A percentile compares a stretch with the other conserved stretches of the same genome.
phyloP scores from a whole-genome alignment of 2,329 filamentous ascomycete genomes.

The Cladosporium velox region DNA sequence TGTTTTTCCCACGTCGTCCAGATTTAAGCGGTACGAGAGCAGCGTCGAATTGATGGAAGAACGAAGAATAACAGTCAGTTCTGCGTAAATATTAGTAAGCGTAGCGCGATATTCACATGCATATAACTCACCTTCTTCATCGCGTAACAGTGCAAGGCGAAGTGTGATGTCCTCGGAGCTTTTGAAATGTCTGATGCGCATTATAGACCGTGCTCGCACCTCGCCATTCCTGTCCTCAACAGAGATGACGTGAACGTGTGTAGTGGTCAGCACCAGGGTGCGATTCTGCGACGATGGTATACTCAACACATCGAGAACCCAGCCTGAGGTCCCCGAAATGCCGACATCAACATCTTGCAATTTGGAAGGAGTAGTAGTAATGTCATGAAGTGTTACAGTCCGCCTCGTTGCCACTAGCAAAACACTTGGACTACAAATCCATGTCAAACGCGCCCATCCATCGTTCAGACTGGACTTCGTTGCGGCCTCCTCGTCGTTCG shows the following conservation, averaged over 20 bases:
- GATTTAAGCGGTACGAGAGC: background rate
- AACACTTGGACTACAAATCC: conserved; percentile 50
- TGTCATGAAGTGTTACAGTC: conserved; percentile 39
- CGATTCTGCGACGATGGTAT: conserved; percentile 52
- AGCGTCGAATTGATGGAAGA: conserved; percentile 1
- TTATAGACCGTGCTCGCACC: conserved; percentile 41
- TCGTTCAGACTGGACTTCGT: conserved; percentile 42
- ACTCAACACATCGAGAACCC: conserved; percentile 60
- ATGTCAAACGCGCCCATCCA: conserved; percentile 54
- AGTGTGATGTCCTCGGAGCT: conserved; percentile 56
- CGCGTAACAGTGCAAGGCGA: conserved; percentile 35
- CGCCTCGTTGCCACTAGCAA: conserved; percentile 57
- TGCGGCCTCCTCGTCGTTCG: conserved; percentile 36
- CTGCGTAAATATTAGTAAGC: background rate
- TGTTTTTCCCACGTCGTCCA: background rate
- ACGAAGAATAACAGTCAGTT: conserved; percentile 3
- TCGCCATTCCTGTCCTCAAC: conserved; percentile 26
- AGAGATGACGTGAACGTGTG: conserved; percentile 39
- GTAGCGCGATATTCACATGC: conserved; percentile 28
- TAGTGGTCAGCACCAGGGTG: conserved; percentile 62
- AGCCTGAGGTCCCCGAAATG: conserved; percentile 37
- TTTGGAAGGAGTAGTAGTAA: conserved; percentile 29
- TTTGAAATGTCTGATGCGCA: conserved; percentile 58
- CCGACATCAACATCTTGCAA: conserved; percentile 34
- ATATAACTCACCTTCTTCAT: conserved; percentile 37